Evolutionary conservation across 306 rosid species (phyloP), one percentile per base, ranked within the genome.

Genomic region (Vicia faba): DNA sequence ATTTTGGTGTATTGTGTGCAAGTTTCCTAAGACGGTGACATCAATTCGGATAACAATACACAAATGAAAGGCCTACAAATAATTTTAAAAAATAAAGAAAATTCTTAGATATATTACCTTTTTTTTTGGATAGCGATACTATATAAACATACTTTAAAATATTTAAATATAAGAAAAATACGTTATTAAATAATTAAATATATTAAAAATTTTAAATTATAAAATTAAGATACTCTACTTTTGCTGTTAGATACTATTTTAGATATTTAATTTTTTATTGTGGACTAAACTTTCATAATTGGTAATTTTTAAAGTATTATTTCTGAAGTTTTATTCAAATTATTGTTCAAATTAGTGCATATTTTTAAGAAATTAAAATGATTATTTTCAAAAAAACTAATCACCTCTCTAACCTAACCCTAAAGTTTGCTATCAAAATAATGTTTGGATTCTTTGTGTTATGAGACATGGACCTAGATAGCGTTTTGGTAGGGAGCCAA

Each of bases 21-120:
- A 68, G 74, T 70, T 29, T 56, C 74, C 61, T 41, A 31, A 58
- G 61, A 70, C n/a, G 11, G 70, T 65, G 77, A 59, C 73, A 70
- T 3, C 12, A 33, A 7, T 53, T 33, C 8, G 36, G 7, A 68
- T 68, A 61, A 29, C 59, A 39, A 38, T 39, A 13, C 10, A 23
- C 40, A 39, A 66, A 64, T 55, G 65, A 13, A 55, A 73, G 39
- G 7, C 33, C 50, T 45, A 10, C 26, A 60, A 45, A 45, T 45
- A n/a, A 43, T 13, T 13, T 38, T n/a, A 43, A 12, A 13, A 11
- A 33, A 33, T 33, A 31, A 31, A 1, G 8, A 31, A 29, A 31
- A 31, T 5, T 31, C 8, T 5, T 31, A 31, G 36, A 5, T 5
- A 6, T 31, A 6, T 31, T 31, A 31, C 8, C 36, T 6, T 31